Base-by-base conservation (phyloP, 441 rosid species). In the Erysimum pusillum region DNA sequence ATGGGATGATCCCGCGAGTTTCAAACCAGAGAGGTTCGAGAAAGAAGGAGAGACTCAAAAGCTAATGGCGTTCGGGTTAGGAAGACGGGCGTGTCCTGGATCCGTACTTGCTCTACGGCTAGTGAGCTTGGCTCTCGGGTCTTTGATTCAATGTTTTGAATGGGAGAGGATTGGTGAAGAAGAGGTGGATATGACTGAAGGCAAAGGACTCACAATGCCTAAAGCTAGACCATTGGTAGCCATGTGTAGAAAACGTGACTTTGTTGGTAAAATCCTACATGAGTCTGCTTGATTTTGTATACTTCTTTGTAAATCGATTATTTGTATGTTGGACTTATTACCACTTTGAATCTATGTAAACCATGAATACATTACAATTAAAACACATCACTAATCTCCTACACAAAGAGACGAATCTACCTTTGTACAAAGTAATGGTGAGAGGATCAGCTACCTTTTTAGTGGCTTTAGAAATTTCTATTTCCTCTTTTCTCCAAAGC, bases 1-100 rank as follows among this genome's bases (percentile, higher is more conserved):
- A 45, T 76, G 80, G 80, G 65, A 76, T 12, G 75, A 69, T 32
- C 75, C 80, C 0, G 0, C 2, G 11, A 62, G 49, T 10, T 76
- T 76, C 59, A 69, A 69, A 7, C 80, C 80, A 35, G 80, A 69
- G 58, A 69, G 76, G 41, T 76, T 76, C 12, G 44, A 69, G 35
- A 69, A 32, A 41, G 71, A 69, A 63, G 75, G 49, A 2, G 80
- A 62, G 31, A 46, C 7, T 3, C 22, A 63, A 0, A 76, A 76
- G 41, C 65, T 76, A 17, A 41, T 69, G 42, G 0, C 75, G 15
- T 69, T 76, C 6, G 79, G 79, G 57, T 38, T 60, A n/a, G 79
- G 79, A 41, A 48, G 79, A 63, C 39, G 79, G 48, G 67, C 71
- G 5, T 76, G 75, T 52, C 75, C 75, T 5, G 80, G 80, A 4